A percentile compares a stretch with the other conserved stretches of the same genome.
These are phyloP conservation scores for Schizonepeta tenuifolia DNA, from an alignment of 257 asterid species.

Conservation along the genomic window DNA sequence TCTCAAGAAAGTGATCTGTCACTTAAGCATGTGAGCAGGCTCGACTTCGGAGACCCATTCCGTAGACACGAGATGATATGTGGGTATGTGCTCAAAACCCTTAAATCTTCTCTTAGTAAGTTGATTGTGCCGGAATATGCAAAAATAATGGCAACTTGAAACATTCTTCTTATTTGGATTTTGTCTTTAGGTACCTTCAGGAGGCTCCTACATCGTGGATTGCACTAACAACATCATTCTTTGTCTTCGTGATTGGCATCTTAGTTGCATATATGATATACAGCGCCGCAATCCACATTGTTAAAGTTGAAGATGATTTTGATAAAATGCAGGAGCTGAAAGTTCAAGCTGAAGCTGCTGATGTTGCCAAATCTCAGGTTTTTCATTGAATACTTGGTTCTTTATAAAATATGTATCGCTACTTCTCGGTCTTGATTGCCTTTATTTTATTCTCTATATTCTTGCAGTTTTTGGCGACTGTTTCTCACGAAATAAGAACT, in stretches of 20 bases:
- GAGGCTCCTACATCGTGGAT: conserved; percentile 72
- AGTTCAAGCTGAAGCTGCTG: conserved; percentile 95
- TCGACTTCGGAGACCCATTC: conserved; percentile 90
- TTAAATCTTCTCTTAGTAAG: not conserved
- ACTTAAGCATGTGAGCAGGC: conserved; percentile 68
- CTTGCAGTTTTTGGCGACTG: conserved; percentile 87
- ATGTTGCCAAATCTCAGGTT: conserved; percentile 95
- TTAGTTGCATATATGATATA: conserved; percentile 67
- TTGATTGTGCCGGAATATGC: not conserved
- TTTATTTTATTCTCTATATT: conserved; percentile 28
- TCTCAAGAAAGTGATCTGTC: conserved; percentile 62
- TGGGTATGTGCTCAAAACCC: conserved; percentile 50
- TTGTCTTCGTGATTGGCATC: conserved; percentile 54
- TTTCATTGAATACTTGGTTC: conserved; percentile 12
- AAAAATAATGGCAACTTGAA: not conserved
- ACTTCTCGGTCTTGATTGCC: conserved; percentile 21
- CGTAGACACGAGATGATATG: conserved; percentile 94
- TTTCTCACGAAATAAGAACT: conserved; percentile 97
- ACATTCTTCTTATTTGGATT: conserved; percentile 23
- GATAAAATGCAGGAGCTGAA: conserved; percentile 71
- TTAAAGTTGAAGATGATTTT: conserved; percentile 79
- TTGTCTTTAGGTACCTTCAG: conserved; percentile 64
- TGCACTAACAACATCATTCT: conserved; percentile 61
- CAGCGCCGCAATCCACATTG: conserved; percentile 71
- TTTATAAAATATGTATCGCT: not conserved